These are phyloP conservation scores for Trametes cinnabarina DNA, from an alignment of 768 basidiomycete genomes.

Conservation along the genomic window DNA sequence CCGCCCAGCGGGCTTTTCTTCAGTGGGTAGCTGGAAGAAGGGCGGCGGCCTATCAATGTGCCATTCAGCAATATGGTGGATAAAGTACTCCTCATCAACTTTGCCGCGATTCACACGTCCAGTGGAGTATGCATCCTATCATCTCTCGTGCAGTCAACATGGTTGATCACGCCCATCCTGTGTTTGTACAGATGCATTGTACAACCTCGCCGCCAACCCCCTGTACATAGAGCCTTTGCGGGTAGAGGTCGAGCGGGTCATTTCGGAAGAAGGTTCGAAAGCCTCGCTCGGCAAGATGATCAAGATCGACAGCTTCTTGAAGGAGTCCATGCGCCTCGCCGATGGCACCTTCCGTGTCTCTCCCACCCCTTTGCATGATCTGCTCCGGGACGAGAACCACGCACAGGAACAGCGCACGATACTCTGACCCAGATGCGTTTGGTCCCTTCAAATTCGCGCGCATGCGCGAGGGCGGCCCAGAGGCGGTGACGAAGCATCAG, in stretches of 20 bases:
- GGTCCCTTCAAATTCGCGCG: slow-evolving; percentile 50
- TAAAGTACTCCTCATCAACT: slow-evolving; percentile 38
- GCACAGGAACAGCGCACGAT: slow-evolving; percentile 29
- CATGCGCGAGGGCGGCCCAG: slow-evolving; percentile 28
- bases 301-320: slow-evolving; percentile 52
- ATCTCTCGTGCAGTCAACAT: not conserved
- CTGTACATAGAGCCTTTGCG: slow-evolving; percentile 30
- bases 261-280: slow-evolving; percentile 40
- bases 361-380: slow-evolving; percentile 6
- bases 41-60: slow-evolving; percentile 8
- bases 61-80: slow-evolving; percentile 17
- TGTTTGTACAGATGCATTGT: slow-evolving; percentile 32
- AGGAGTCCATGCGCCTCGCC: slow-evolving; percentile 38
- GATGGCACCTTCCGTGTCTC: slow-evolving; percentile 9
- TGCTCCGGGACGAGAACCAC: slow-evolving; percentile 18
- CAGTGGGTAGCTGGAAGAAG: slow-evolving; percentile 42
- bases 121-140: slow-evolving; percentile 33
- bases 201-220: slow-evolving; percentile 30
- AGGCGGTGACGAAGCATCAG: slow-evolving; percentile 35
- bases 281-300: slow-evolving; percentile 39
- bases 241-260: slow-evolving; percentile 28
- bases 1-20: slow-evolving; percentile 42
- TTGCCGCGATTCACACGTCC: slow-evolving; percentile 42
- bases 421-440: slow-evolving; percentile 32
- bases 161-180: not conserved